These are phyloP conservation scores for Lactarius evosmus DNA, from an alignment of 768 basidiomycete species.

Conservation along the genomic window DNA sequence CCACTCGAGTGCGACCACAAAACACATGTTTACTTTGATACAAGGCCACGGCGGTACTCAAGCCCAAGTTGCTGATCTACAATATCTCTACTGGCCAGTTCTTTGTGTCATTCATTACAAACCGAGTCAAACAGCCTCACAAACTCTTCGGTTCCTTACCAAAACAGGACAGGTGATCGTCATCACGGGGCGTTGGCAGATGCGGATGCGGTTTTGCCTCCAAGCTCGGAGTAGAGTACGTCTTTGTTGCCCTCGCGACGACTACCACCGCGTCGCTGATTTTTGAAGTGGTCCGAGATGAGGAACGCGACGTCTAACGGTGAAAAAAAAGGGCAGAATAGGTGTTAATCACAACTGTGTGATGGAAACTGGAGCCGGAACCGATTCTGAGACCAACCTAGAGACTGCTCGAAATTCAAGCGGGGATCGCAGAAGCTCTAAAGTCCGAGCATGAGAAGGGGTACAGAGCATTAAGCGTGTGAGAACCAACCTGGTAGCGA, in stretches of 20 bases:
- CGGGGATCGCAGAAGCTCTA: constrained; percentile 91
- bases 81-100: neutral
- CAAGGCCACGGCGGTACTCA: neutral
- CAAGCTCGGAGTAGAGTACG: constrained; percentile 35
- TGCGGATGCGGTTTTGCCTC: constrained; percentile 28
- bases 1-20: neutral
- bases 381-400: constrained; percentile 54
- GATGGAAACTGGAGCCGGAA: neutral
- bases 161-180: neutral
- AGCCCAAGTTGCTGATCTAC: neutral
- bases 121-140: neutral
- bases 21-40: neutral
- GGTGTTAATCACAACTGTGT: neutral
- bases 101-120: neutral
- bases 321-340: neutral
- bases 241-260: constrained; percentile 28
- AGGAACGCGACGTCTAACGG: constrained; percentile 79
- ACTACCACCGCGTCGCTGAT: constrained; percentile 44
- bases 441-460: neutral
- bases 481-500: constrained; percentile 69
- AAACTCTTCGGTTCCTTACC: neutral
- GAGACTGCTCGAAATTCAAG: constrained; percentile 88
- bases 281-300: constrained; percentile 76
- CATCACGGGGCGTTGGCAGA: neutral
- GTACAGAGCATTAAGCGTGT: neutral